Evolutionary conservation across 2,329 filamentous ascomycete genomes (phyloP), one percentile per base, ranked within the genome.

Genomic region (Pseudogymnoascus sp.): DNA sequence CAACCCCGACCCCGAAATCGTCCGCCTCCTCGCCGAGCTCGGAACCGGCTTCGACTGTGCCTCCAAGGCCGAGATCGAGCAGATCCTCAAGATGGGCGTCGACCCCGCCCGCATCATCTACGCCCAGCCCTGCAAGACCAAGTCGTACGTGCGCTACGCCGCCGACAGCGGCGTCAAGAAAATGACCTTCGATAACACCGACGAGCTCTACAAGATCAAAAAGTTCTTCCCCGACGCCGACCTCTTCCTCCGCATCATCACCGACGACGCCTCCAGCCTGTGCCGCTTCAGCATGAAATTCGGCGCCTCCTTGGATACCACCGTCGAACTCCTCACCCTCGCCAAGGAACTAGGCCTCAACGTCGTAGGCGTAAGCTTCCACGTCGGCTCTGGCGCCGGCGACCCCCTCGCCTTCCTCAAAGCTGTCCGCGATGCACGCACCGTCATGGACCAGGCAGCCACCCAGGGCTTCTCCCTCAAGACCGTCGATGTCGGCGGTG

Each of bases 131-230:
- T 97, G 94, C 89, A 99, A 99, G 86, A 99, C 94, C 72, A 96
- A 94, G 80, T 97, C 93, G 59, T 97, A 97, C 76, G 83, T 99
- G 66, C 91, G 92, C 73, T 96, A 92, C 73, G 94, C 95, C 67
- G 86, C 89, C 72, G 84, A 86, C 73, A 82, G 87, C 69, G 89
- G 89, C 69, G 94, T 99, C 74, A 93, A 90, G 79, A 91, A 96
- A 82, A 97, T 99, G 93, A 99, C 94, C 2, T 97, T 99, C 74
- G 94, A 99, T 83, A 99, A 99, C 71, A 86, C 89, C 74, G 94
- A 99, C 75, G 94, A 99, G 82, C 84, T 99, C 61, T 91, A 93
- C 84, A 99, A 99, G 84, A 93, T 96, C 76, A 94, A 95, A 77
- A 89, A 91, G 76, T 84, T 94, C 70, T 97, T 84, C 73, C 93